A percentile compares a stretch with the other conserved stretches of the same genome.
phyloP scores from a whole-genome alignment of 768 basidiomycete species.

The Boletus sensibilis region DNA sequence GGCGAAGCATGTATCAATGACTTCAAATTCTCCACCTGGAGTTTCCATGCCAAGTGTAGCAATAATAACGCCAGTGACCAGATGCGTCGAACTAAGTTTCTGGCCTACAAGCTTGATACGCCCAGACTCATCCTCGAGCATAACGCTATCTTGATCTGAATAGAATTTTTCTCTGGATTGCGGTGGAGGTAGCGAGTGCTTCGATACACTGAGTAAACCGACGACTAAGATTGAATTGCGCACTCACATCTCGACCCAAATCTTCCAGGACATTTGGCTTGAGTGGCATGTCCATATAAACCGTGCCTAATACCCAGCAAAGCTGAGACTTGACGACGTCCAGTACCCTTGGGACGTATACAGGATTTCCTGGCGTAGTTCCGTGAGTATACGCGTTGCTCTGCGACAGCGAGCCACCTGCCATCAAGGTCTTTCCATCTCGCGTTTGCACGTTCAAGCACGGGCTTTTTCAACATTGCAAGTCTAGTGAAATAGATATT shows the following conservation, averaged over 20 bases:
- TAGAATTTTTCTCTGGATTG: conserved; percentile 72
- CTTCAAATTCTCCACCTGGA: conserved; percentile 86
- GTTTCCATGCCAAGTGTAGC: conserved; percentile 92
- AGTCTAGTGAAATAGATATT: conserved; percentile 70
- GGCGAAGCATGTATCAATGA: conserved; percentile 82
- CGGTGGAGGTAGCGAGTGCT: conserved; percentile 90
- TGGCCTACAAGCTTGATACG: conserved; percentile 86
- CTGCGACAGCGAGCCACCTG: conserved; percentile 16
- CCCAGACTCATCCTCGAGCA: conserved; percentile 96
- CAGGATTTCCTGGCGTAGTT: conserved; percentile 54
- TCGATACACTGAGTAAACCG: conserved; percentile 10
- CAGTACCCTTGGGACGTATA: conserved; percentile 75
- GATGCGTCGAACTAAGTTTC: conserved; percentile 50
- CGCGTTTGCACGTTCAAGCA: conserved; percentile 47
- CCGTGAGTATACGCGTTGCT: conserved; percentile 4
- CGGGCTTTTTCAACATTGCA: conserved; percentile 44
- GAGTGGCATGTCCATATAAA: conserved; percentile 98
- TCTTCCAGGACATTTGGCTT: conserved; percentile 99
- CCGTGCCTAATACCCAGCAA: conserved; percentile 91
- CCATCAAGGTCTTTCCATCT: conserved; percentile 52
- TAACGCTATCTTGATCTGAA: conserved; percentile 74
- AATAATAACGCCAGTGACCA: conserved; percentile 92
- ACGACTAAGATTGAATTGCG: conserved; percentile 1
- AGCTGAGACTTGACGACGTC: conserved; percentile 83
- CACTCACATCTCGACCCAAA: conserved; percentile 84